Evolutionary conservation across 768 basidiomycete genomes (phyloP).

Genomic region (Amanita pallidorosea): DNA sequence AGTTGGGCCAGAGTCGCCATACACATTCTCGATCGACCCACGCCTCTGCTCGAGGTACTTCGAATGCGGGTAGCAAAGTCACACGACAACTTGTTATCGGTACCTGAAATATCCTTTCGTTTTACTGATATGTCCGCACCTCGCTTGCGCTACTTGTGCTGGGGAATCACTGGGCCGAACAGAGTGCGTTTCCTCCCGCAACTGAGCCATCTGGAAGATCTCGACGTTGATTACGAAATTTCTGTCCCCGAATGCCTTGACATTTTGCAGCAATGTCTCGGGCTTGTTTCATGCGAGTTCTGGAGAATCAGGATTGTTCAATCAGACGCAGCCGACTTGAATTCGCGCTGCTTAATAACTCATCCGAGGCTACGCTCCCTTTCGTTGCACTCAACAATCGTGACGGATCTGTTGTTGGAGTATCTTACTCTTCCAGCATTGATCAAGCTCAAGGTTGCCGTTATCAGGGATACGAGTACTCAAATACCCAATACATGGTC

Average conservation of each 20-base stretch:
- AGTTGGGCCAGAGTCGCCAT: background rate
- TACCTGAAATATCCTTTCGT: background rate
- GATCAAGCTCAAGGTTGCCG: conserved; percentile 6
- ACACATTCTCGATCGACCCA: conserved; percentile 6
- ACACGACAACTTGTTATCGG: background rate
- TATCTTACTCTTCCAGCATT: conserved; percentile 8
- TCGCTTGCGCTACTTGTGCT: background rate
- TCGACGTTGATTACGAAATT: conserved; percentile 7
- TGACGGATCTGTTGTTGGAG: conserved; percentile 1
- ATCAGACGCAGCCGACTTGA: background rate
- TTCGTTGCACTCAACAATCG: conserved; percentile 1
- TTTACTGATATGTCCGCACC: conserved; percentile 4
- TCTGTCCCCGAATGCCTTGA: conserved; percentile 6
- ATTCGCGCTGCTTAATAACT: background rate
- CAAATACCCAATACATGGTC: conserved; percentile 5
- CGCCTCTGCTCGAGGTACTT: conserved; percentile 12
- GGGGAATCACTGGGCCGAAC: conserved; percentile 3
- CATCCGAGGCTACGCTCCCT: background rate
- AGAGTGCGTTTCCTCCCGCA: background rate
- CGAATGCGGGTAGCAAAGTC: conserved; percentile 4
- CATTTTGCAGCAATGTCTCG: conserved; percentile 5
- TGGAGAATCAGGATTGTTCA: background rate
- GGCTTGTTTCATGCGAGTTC: conserved; percentile 7
- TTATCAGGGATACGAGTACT: conserved; percentile 3
- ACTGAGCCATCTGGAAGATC: conserved; percentile 2